Conservation (phyloP, 805 yeast species). For the Candida xyloterini region DNA sequence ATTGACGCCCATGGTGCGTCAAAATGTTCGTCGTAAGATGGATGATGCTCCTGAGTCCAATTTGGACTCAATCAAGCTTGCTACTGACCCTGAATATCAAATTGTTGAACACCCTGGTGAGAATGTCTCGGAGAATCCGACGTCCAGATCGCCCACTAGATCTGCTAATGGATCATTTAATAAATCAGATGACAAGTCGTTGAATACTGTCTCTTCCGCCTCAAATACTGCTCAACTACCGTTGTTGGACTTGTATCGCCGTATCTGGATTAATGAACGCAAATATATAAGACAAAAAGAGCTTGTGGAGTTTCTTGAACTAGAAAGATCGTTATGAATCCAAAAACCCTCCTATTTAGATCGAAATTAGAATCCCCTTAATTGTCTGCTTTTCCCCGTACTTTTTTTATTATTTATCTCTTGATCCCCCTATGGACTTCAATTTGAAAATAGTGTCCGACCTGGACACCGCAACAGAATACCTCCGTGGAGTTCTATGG, state of each 20-base stretch:
- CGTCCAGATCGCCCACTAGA: background rate
- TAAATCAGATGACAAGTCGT: background rate
- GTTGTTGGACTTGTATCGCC: slow-evolving; percentile 10
- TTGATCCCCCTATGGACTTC: slow-evolving; percentile 21
- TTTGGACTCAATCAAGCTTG: background rate
- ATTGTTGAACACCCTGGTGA: too few species aligned
- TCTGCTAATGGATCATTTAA: background rate
- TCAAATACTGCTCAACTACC: background rate
- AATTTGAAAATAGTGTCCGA: slow-evolving; percentile 48
- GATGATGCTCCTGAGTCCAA: slow-evolving; percentile 8
- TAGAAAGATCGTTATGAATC: slow-evolving; percentile 17
- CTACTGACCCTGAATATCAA: background rate
- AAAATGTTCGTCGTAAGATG: slow-evolving; percentile 25
- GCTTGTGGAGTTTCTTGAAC: slow-evolving; percentile 22
- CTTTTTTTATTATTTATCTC: slow-evolving; percentile 1
- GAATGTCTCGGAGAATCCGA: background rate
- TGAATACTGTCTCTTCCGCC: background rate
- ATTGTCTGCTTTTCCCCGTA: background rate
- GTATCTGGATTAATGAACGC: slow-evolving; percentile 20
- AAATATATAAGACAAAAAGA: slow-evolving; percentile 12
- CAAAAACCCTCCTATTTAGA: background rate
- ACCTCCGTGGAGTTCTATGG: slow-evolving; percentile 59
- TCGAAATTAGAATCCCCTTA: background rate
- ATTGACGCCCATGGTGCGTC: slow-evolving; percentile 28
- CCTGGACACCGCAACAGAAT: slow-evolving; percentile 51